Percentiles rank a stretch among this genome's conserved stretches.
Conservation (phyloP, 2,329 filamentous ascomycete genomes). For the Amphichorda felina region DNA sequence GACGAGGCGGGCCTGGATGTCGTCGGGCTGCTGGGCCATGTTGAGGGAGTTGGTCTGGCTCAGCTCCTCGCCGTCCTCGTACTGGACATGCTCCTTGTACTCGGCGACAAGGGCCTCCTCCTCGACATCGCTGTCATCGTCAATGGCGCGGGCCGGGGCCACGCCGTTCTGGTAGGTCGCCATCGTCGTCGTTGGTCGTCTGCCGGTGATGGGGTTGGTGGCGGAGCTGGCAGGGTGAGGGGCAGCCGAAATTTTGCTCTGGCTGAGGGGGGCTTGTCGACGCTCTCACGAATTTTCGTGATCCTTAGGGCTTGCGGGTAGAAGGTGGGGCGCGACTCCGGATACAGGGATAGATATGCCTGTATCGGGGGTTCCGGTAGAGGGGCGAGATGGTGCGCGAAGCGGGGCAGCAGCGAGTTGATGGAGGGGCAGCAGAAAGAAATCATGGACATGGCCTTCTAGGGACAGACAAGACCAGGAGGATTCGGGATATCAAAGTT, state of each 20-base stretch:
- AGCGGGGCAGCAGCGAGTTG: background rate
- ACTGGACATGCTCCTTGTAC: constrained; percentile 93
- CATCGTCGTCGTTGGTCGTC: constrained; percentile 31
- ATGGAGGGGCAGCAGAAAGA: constrained; percentile 4
- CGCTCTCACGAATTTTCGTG: constrained; percentile 5
- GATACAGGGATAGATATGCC: constrained; percentile 1
- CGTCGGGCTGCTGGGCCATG: constrained; percentile 67
- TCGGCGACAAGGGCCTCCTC: constrained; percentile 93
- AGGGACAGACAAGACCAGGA: too few relatives aligned
- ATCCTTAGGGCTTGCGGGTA: constrained; percentile 6
- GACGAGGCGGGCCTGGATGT: constrained; percentile 84
- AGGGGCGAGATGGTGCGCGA: background rate
- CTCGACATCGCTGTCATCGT: constrained; percentile 86
- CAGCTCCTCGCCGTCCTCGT: constrained; percentile 73
- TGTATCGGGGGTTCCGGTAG: background rate
- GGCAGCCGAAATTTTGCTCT: constrained; percentile 24
- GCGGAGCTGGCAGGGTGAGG: constrained; percentile 8
- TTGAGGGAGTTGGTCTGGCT: constrained; percentile 61
- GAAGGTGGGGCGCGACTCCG: constrained; percentile 1
- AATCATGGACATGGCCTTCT: background rate
- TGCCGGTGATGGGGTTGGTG: constrained; percentile 5
- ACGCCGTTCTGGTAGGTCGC: constrained; percentile 50
- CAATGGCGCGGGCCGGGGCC: constrained; percentile 46
- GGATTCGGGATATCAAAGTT: too few relatives aligned
- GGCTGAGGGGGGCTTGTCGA: constrained; percentile 8